A percentile compares a stretch with the other conserved stretches of the same genome.
Conservation (phyloP, 140 eudicot species). For the Senecio squalidus region DNA sequence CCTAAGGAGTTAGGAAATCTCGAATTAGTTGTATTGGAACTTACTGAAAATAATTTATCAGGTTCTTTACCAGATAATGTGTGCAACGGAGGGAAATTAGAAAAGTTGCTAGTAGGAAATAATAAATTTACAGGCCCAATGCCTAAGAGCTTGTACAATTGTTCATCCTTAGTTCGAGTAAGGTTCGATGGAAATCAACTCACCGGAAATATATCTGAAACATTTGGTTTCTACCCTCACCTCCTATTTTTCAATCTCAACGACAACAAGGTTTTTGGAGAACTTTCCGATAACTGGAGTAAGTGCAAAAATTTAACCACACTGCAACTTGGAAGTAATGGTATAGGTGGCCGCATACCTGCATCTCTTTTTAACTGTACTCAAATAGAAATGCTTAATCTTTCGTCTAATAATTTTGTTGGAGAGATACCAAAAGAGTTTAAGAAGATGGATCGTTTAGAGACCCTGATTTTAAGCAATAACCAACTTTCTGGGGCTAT, state of each 20-base stretch:
- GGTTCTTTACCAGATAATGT: conserved; percentile 31
- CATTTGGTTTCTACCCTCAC: too few relatives aligned
- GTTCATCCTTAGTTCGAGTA: conserved; percentile 14
- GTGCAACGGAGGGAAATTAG: conserved; percentile 29
- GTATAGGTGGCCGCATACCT: too few relatives aligned
- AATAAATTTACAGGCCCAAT: conserved; percentile 27
- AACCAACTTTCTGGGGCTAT: conserved; percentile 37
- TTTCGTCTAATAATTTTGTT: conserved; percentile 16
- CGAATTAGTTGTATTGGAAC: conserved; percentile 1
- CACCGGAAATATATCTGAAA: too few relatives aligned
- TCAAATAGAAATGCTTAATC: too few relatives aligned
- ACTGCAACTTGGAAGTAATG: too few relatives aligned
- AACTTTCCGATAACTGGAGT: too few relatives aligned
- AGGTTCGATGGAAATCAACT: conserved; percentile 29
- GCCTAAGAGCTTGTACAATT: conserved; percentile 29
- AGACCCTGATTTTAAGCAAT: too few relatives aligned
- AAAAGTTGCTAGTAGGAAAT: background rate
- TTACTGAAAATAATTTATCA: conserved; percentile 17
- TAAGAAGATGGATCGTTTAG: conserved; percentile 18
- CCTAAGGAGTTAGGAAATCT: too few relatives aligned
- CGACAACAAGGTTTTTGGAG: too few relatives aligned
- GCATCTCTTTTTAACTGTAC: too few relatives aligned
- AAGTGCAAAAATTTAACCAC: too few relatives aligned
- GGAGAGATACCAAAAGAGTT: conserved; percentile 39
- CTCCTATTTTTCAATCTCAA: too few relatives aligned